phyloP scores from a whole-genome alignment of 129 eudicot genomes.

The Rutidosis leptorrhynchoides region DNA sequence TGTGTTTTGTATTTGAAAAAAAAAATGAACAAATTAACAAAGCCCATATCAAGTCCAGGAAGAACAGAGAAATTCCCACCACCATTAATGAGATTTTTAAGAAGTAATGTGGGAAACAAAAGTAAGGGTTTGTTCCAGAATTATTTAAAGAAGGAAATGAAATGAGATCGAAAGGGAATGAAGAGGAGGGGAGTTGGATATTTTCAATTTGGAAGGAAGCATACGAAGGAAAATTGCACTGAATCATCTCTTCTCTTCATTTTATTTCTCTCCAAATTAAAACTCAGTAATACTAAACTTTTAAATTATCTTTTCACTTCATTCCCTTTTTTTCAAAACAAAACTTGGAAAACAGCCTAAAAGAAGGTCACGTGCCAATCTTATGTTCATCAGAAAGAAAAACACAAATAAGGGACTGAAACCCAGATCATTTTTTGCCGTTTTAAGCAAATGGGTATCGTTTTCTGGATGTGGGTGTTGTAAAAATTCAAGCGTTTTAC shows the following conservation, averaged over 20 bases:
- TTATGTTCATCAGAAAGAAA: conserved; percentile 31
- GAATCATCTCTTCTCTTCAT: too few relatives aligned
- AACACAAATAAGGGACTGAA: conserved; percentile 25
- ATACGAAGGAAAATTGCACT: too few relatives aligned
- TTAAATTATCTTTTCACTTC: too few relatives aligned
- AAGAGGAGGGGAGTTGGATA: too few relatives aligned
- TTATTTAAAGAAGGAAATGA: too few relatives aligned
- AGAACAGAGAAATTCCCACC: conserved; percentile 48
- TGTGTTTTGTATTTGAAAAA: neutral
- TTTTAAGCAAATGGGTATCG: conserved; percentile 39
- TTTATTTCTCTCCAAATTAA: too few relatives aligned
- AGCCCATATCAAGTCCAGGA: conserved; percentile 52
- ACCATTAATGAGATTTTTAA: conserved; percentile 51
- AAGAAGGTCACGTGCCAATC: conserved; percentile 43
- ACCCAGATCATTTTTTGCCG: neutral
- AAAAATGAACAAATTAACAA: conserved; percentile 24
- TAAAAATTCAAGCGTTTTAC: neutral
- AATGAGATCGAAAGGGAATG: too few relatives aligned
- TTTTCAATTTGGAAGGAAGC: too few relatives aligned
- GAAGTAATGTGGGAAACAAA: conserved; percentile 43
- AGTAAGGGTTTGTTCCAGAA: too few relatives aligned
- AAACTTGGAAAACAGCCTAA: too few relatives aligned
- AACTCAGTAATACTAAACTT: too few relatives aligned
- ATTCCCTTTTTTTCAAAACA: too few relatives aligned
- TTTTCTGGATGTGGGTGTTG: conserved; percentile 35